A percentile compares a stretch with the other conserved stretches of the same genome.
These are phyloP conservation scores for Populus hybrid DNA, from an alignment of 441 rosid species.

Conservation along the genomic window DNA sequence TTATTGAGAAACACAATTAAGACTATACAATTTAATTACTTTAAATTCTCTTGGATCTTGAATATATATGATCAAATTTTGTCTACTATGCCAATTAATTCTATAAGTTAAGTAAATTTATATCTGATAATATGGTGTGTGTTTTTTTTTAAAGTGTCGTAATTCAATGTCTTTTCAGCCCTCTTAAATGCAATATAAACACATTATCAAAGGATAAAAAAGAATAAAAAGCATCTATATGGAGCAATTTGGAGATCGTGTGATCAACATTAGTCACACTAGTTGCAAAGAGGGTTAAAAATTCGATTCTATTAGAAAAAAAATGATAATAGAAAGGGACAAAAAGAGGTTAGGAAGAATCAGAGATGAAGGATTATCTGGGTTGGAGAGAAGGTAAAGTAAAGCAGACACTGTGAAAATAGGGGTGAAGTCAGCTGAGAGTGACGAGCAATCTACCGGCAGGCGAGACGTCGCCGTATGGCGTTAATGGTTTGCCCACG, in stretches of 20 bases:
- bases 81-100: too few relatives aligned
- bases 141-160: too few relatives aligned
- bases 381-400: neutral
- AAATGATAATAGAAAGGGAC: neutral
- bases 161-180: too few relatives aligned
- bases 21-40: too few relatives aligned
- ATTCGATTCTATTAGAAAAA: neutral
- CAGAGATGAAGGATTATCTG: neutral
- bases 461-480: conserved; percentile 43
- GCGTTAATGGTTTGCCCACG: neutral
- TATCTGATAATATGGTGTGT: too few relatives aligned
- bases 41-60: too few relatives aligned
- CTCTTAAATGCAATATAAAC: too few relatives aligned
- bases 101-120: too few relatives aligned
- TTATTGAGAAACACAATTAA: too few relatives aligned
- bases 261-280: neutral
- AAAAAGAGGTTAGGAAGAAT: neutral
- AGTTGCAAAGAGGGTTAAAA: neutral
- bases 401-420: neutral
- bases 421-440: conserved; percentile 30
- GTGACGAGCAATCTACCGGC: conserved; percentile 49
- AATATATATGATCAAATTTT: too few relatives aligned
- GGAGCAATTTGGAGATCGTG: neutral
- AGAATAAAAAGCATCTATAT: too few relatives aligned
- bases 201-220: too few relatives aligned